phyloP scores from a whole-genome alignment of 345 rosid species.

The Salix caprea region DNA sequence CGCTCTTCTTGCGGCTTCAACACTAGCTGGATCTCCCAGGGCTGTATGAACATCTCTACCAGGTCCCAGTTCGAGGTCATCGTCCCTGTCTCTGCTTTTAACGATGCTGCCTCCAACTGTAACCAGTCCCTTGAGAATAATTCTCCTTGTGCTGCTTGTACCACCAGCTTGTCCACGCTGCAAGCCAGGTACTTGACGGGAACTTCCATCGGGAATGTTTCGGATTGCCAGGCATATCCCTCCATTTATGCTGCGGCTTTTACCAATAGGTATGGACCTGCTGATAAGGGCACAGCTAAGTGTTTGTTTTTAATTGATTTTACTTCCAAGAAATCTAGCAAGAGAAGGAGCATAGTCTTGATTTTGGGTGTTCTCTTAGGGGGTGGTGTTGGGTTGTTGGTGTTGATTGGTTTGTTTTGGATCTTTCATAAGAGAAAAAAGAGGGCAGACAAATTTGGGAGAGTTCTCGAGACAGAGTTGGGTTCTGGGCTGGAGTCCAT shows the following conservation, averaged over 20 bases:
- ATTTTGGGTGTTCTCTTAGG: conserved; percentile 30
- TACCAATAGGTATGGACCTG: conserved; percentile 58
- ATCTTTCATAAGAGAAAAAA: conserved; percentile 28
- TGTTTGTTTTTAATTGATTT: conserved; percentile 60
- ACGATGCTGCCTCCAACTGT: conserved; percentile 37
- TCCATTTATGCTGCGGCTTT: conserved; percentile 69
- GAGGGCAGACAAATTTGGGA: conserved; percentile 19
- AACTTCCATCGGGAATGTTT: conserved; percentile 50
- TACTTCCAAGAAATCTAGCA: conserved; percentile 11
- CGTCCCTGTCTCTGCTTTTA: conserved; percentile 30
- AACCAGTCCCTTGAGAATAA: conserved; percentile 59
- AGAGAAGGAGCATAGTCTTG: conserved; percentile 21
- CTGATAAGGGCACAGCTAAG: conserved; percentile 52
- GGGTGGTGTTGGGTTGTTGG: conserved; percentile 28
- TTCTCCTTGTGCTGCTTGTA: conserved; percentile 78
- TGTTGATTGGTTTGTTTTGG: conserved; percentile 42
- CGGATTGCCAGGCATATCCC: conserved; percentile 58
- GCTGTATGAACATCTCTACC: conserved; percentile 72
- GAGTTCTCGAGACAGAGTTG: conserved; percentile 30
- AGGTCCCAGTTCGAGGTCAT: conserved; percentile 46
- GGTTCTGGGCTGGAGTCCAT: conserved; percentile 47
- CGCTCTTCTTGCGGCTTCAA: conserved; percentile 61
- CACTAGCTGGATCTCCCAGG: conserved; percentile 70
- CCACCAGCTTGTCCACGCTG: conserved; percentile 42
- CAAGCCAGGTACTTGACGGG: conserved; percentile 45